Evolutionary conservation across 495 filamentous ascomycete genomes (phyloP), one percentile per base, ranked within the genome.

Genomic region (Thozetella sp.): DNA sequence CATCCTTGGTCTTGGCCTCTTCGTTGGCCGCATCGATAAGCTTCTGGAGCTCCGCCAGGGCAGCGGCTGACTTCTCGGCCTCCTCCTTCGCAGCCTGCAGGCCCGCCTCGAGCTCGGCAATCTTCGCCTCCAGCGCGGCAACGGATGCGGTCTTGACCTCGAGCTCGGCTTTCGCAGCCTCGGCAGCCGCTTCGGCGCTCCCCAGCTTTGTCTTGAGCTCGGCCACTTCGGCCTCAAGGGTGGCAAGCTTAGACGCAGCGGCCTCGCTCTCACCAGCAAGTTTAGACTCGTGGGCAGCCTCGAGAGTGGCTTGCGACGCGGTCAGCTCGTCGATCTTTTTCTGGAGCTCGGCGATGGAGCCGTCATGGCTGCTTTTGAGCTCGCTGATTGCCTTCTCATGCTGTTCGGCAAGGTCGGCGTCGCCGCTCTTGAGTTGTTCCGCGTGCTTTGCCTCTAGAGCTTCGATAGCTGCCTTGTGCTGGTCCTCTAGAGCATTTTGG

Each of bases 291-390:
- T 76, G 65, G 3, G 62, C 64, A 2, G 57, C 63, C 54, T 71
- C 64, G 13, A 72, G 63, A 2, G 62, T 43, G 3, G 43, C 51
- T 22, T 67, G 69, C 6, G 71, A 67, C 0, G 66, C 66, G 6
- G 67, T 73, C 52, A 85, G 53, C 19, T 78, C 74, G 51, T 76
- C 69, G 9, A 81, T 61, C 65, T 76, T 72, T 62, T 70, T 72
- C 63, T 83, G 75, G 23, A 83, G 57, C 4, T 74, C 72, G n/a
- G 67, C 67, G 25, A 76, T 37, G 1, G 62, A 55, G 37, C 56
- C 55, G 54, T 79, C 77, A 52, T 83, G 73, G 26, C 68, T 68
- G 20, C 71, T 60, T 56, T 78, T 76, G 25, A 83, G 69, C 3
- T 78, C 72, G 22, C 72, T 62, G 6, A 79, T 65, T 6, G 63